A percentile compares a stretch with the other conserved stretches of the same genome.
Evolutionary conservation across 2,329 filamentous ascomycete species (phyloP).

Genomic region (Clonostachys chloroleuca): DNA sequence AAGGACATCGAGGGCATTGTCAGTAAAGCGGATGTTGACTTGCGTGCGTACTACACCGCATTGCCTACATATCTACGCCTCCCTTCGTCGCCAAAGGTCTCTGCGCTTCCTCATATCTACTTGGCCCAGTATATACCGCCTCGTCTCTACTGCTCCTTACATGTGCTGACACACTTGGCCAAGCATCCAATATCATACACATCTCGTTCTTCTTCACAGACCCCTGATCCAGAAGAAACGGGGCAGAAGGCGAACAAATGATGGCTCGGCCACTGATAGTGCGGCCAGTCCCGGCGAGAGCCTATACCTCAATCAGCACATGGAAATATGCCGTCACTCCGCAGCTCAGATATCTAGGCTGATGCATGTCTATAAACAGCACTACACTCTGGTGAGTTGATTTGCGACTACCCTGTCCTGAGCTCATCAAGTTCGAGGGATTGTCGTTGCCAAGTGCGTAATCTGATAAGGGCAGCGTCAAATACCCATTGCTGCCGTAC

Average conservation of each 20-base stretch:
- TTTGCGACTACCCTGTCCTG: not conserved
- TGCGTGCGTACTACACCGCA: constrained; percentile 7
- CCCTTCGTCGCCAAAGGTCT: constrained; percentile 4
- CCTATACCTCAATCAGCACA: not conserved
- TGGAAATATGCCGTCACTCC: constrained; percentile 11
- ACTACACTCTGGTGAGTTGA: constrained; percentile 10
- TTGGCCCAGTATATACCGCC: constrained; percentile 10
- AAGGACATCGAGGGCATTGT: constrained; percentile 3
- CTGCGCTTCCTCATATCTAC: constrained; percentile 10
- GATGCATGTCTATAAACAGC: constrained; percentile 9
- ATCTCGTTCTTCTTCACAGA: constrained; percentile 11
- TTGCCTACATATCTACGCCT: constrained; percentile 8
- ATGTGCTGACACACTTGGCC: no score
- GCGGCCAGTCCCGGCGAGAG: not conserved
- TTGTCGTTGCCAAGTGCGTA: no score
- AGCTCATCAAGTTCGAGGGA: no score
- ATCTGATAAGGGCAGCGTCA: constrained; percentile 3
- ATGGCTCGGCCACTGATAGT: not conserved
- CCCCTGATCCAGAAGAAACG: constrained; percentile 6
- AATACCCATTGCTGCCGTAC: constrained; percentile 11
- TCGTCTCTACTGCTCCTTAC: not conserved
- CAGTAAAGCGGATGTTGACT: constrained; percentile 7
- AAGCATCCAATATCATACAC: constrained; percentile 14
- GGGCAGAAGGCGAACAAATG: no score
- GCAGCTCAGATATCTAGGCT: constrained; percentile 10